phyloP scores from a whole-genome alignment of 2,329 filamentous ascomycete genomes.

The Nigrospora osmanthi region DNA sequence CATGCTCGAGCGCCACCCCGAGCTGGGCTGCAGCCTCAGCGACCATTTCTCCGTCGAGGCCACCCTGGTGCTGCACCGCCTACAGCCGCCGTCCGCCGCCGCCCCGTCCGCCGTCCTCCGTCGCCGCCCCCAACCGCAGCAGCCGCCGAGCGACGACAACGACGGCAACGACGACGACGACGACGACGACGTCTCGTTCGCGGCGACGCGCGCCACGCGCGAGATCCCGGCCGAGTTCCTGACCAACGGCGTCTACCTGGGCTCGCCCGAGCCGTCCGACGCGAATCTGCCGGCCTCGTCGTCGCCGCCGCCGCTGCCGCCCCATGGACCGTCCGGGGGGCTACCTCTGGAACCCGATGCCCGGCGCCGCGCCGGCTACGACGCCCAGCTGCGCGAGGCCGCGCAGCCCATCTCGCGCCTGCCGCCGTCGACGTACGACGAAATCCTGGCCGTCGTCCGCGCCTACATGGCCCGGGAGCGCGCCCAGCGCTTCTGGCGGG shows the following conservation, averaged over 20 bases:
- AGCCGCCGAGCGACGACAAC: slow-evolving; percentile 4
- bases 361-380: slow-evolving; percentile 19
- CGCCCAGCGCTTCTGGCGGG: slow-evolving; percentile 62
- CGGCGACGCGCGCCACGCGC: slow-evolving; percentile 1
- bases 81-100: slow-evolving; percentile 4
- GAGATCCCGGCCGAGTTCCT: slow-evolving; percentile 10
- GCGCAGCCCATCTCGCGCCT: slow-evolving; percentile 22
- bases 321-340: slow-evolving; percentile 12
- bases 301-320: no score
- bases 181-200: slow-evolving; percentile 12
- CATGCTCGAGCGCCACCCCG: slow-evolving; percentile 75
- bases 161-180: slow-evolving; percentile 15
- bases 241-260: slow-evolving; percentile 29
- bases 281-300: not conserved
- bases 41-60: slow-evolving; percentile 92
- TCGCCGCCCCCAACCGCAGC: slow-evolving; percentile 5
- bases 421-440: slow-evolving; percentile 51
- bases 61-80: slow-evolving; percentile 50
- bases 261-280: slow-evolving; percentile 26
- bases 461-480: slow-evolving; percentile 65
- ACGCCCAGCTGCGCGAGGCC: slow-evolving; percentile 16
- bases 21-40: slow-evolving; percentile 76
- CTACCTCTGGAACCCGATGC: slow-evolving; percentile 1
- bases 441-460: slow-evolving; percentile 64
- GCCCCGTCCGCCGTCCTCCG: slow-evolving; percentile 8